phyloP scores from a whole-genome alignment of 2,329 filamentous ascomycete species.

The Akanthomyces lecanii region DNA sequence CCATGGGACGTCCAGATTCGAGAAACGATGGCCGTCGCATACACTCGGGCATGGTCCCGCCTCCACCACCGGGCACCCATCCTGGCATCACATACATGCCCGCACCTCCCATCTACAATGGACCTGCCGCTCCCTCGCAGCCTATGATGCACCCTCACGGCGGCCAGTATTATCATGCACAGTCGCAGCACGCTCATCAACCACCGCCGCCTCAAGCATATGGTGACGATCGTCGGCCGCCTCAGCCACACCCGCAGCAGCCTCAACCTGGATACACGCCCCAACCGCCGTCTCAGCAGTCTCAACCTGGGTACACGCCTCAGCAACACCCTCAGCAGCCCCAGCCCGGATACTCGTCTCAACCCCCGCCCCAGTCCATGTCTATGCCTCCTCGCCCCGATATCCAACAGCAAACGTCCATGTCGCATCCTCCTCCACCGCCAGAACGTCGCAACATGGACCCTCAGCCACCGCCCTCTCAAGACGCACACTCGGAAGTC shows the following conservation, averaged over 20 bases:
- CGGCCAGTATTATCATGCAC: constrained; percentile 31
- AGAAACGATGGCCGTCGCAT: constrained; percentile 73
- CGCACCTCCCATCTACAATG: constrained; percentile 81
- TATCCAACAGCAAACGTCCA: constrained; percentile 21
- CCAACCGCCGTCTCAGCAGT: constrained; percentile 28
- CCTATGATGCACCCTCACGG: constrained; percentile 36
- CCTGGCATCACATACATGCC: constrained; percentile 76
- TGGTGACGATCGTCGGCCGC: constrained; percentile 11
- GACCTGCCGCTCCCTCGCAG: constrained; percentile 40
- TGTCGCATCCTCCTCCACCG: constrained; percentile 21
- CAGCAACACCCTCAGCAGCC: constrained; percentile 27
- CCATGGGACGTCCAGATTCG: constrained; percentile 60
- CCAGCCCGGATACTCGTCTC: constrained; percentile 22
- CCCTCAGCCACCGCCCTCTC: constrained; percentile 48
- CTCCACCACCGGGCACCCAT: constrained; percentile 48
- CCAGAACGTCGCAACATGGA: constrained; percentile 43
- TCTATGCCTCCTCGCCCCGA: constrained; percentile 25
- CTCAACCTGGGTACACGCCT: constrained; percentile 23
- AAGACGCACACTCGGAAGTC: constrained; percentile 47
- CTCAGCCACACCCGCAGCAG: constrained; percentile 27
- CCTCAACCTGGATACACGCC: constrained; percentile 23
- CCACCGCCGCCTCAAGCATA: constrained; percentile 28
- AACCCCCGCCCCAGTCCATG: constrained; percentile 26
- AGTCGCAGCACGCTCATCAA: constrained; percentile 24
- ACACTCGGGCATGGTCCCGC: constrained; percentile 68